phyloP scores from a whole-genome alignment of 2,329 filamentous ascomycete genomes.

The Hyphodiscus sp. region DNA sequence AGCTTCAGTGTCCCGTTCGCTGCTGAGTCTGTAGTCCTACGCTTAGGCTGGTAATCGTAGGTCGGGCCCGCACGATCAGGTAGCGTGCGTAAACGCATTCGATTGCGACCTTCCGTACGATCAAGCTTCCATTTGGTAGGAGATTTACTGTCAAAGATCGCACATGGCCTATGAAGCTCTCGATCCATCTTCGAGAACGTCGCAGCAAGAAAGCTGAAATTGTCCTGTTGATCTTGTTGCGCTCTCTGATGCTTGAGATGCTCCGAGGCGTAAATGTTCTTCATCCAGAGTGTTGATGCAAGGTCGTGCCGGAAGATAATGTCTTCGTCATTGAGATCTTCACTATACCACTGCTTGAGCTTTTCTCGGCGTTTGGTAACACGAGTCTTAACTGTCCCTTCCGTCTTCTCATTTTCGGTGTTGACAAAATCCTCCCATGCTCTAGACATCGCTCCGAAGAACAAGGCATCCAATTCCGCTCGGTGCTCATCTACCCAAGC shows the following conservation, averaged over 20 bases:
- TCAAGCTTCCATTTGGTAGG: conserved; percentile 83
- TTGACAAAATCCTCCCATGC: conserved; percentile 84
- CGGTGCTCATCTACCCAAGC: conserved; percentile 82
- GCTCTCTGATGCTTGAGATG: conserved; percentile 85
- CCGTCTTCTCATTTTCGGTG: conserved; percentile 72
- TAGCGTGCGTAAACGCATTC: conserved; percentile 84
- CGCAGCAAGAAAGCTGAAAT: conserved; percentile 68
- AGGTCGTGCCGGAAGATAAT: conserved; percentile 76
- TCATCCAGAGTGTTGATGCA: conserved; percentile 85
- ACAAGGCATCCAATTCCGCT: conserved; percentile 70
- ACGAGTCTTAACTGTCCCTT: conserved; percentile 66
- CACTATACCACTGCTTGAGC: conserved; percentile 70
- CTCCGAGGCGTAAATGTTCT: conserved; percentile 90
- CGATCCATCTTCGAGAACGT: conserved; percentile 73
- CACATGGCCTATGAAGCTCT: conserved; percentile 72
- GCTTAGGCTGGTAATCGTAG: conserved; percentile 79
- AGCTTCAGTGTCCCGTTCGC: conserved; percentile 33
- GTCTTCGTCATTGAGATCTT: conserved; percentile 63
- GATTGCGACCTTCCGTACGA: conserved; percentile 88
- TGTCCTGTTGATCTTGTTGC: conserved; percentile 90
- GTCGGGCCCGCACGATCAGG: conserved; percentile 65
- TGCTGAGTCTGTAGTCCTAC: conserved; percentile 47
- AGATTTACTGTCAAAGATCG: conserved; percentile 63
- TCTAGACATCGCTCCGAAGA: conserved; percentile 74
- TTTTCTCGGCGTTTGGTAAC: conserved; percentile 73